Evolutionary conservation across 352 stramenopile species (phyloP), one percentile per base, ranked within the genome.

Genomic region (Globisporangium lucens): DNA sequence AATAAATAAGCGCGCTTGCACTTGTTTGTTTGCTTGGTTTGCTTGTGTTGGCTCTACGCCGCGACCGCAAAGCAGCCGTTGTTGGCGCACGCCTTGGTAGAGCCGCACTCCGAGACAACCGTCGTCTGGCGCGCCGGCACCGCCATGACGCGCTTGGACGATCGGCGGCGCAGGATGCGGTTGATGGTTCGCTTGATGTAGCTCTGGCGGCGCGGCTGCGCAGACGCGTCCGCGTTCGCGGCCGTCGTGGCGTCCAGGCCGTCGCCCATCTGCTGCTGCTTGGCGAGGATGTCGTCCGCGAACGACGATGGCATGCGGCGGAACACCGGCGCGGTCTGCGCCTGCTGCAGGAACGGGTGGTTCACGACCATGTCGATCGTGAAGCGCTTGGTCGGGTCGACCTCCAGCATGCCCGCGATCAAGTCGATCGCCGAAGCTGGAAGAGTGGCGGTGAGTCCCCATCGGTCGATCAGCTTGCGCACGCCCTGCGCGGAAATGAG

Each of bases 401-500:
- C 80, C 47, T 88, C 65, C 3, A 93, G 68, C 85, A 93, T 91
- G 2, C 69, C 72, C 5, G 80, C 72, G 13, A 93, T 53, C 49
- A 93, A 76, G 72, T 91, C 77, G 74, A 93, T 81, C 2, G 82
- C 78, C 41, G 76, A 65, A 15, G 74, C 30, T 55, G 85, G 74
- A 10, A 93, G 64, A 24, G 77, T 76, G 59, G 85, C 61, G 20
- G 82, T 89, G 51, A 93, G 80, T 1, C 80, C 82, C 85, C 85
- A 93, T 53, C 80, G 81, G 47, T 87, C 75, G 57, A 90, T 80
- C 22, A 93, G 75, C 56, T 85, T 78, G 61, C 77, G 73, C 43
- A 91, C 68, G 24, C 85, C 80, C 64, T 89, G 81, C 53, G 71
- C 77, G 15, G 70, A 72, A 56, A 90, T 90, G 46, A 91, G 75